Base-by-base conservation (phyloP, 805 yeast genomes). In the Grigorovia yakushimaensis region DNA sequence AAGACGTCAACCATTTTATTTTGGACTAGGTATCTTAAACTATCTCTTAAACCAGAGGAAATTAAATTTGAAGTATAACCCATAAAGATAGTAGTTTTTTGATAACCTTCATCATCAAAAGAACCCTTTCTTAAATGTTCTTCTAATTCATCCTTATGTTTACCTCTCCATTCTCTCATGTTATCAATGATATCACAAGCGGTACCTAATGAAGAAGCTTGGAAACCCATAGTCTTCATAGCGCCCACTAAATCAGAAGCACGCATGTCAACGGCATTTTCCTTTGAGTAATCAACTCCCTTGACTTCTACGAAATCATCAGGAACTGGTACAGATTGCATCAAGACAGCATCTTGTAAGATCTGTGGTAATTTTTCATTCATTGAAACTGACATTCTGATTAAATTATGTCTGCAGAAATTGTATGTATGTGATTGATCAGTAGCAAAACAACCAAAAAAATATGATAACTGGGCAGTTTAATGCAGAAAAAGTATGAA, bases 31-130 rank as follows among this genome's bases (percentile, higher is more conserved):
- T 73, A 91, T 62, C 93, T 77, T 55, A 93, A 70, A 27, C 96
- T 88, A 59, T 89, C 95, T 67, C 99, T 79, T 49, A 89, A 70
- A 41, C 99, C 99, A 4, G 96, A 85, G 39, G 95, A 84, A 58
- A 93, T 93, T 71, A 93, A 77, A 67, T 93, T 93, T 9, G 98
- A 91, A 41, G 99, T 93, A 69, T 84, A 93, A 36, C 99, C 99
- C 77, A 93, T 73, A 62, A 93, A 93, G 45, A 93, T 82, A 6
- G 98, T 93, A 24, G 96, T 76, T 61, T 82, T 85, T 64, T 86
- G 96, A 56, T 65, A 74, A 20, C 94, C 94, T 8, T 76, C 70
- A 3, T 78, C 88, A 62, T 85, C 94, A 61, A 84, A 85, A 53
- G 78, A 80, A 42, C 94, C 94, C 48, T 79, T 81, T 56, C 72